Percentiles rank a stretch among this genome's conserved stretches.
Evolutionary conservation across 257 asterid species (phyloP).

Genomic region (Voacanga thouarsii): DNA sequence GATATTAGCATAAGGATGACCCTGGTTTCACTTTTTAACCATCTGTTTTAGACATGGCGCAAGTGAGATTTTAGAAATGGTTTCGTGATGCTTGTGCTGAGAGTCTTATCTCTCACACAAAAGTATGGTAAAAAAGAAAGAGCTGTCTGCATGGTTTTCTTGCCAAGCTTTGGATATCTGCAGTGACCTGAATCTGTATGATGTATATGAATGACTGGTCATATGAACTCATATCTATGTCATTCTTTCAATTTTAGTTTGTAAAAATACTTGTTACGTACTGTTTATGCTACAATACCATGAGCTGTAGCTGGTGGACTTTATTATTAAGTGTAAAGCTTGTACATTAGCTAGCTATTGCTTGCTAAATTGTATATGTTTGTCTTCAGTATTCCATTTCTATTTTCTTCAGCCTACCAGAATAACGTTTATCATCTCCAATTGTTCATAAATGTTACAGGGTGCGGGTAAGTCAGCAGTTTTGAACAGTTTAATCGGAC

Average conservation of each 20-base stretch:
- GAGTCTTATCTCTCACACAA: neutral
- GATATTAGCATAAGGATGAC: neutral
- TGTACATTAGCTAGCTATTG: no score
- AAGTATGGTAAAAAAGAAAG: neutral
- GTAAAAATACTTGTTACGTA: neutral
- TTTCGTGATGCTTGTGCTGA: neutral
- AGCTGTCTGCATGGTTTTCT: neutral
- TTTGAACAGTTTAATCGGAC: constrained; percentile 93
- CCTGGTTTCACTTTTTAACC: neutral
- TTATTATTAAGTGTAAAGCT: neutral
- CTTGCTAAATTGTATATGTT: neutral
- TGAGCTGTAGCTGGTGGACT: neutral
- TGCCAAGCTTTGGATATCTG: neutral
- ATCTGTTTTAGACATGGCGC: neutral
- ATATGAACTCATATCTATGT: neutral
- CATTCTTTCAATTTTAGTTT: neutral
- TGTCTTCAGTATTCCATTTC: neutral
- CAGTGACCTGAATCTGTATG: neutral
- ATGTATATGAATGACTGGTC: neutral
- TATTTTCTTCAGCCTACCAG: neutral
- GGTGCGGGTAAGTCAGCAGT: constrained; percentile 99
- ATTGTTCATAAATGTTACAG: constrained; percentile 38
- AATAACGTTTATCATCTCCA: neutral
- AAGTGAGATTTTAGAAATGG: neutral
- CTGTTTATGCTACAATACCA: neutral